phyloP scores from a whole-genome alignment of 306 rosid genomes.

The Medicago truncatula region DNA sequence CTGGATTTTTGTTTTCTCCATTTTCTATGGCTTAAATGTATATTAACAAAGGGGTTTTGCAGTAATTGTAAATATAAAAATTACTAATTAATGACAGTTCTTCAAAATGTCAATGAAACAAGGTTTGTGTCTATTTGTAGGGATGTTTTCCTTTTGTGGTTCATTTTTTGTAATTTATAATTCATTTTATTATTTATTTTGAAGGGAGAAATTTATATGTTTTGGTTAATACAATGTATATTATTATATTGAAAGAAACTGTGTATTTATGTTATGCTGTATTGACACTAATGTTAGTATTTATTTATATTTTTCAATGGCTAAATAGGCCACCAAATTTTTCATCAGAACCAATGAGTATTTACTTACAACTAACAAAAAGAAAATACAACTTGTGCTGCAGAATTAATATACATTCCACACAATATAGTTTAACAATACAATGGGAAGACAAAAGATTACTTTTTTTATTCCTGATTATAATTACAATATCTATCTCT shows the following conservation, averaged over 20 bases:
- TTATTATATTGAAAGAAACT: neutral
- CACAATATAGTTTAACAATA: neutral
- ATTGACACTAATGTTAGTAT: too few species aligned
- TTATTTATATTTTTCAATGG: neutral
- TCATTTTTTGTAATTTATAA: neutral
- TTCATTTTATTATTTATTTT: neutral
- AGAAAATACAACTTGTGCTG: neutral
- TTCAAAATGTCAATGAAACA: constrained; percentile 23
- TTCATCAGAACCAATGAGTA: neutral
- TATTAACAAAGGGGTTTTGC: constrained; percentile 37
- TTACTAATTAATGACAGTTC: neutral
- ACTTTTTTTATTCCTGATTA: neutral
- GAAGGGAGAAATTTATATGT: neutral
- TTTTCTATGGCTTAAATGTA: constrained; percentile 34
- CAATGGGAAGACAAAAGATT: neutral
- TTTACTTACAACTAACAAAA: neutral
- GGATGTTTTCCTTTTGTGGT: neutral
- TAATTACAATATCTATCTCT: neutral
- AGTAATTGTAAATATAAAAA: constrained; percentile 35
- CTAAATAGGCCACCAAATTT: neutral
- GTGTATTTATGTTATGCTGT: neutral
- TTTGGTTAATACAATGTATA: constrained; percentile 12
- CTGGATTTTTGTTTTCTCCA: constrained; percentile 17
- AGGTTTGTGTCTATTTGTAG: neutral
- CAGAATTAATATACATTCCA: constrained; percentile 13